Evolutionary conservation across 495 filamentous ascomycete species (phyloP).

Genomic region (Parathielavia appendiculata): DNA sequence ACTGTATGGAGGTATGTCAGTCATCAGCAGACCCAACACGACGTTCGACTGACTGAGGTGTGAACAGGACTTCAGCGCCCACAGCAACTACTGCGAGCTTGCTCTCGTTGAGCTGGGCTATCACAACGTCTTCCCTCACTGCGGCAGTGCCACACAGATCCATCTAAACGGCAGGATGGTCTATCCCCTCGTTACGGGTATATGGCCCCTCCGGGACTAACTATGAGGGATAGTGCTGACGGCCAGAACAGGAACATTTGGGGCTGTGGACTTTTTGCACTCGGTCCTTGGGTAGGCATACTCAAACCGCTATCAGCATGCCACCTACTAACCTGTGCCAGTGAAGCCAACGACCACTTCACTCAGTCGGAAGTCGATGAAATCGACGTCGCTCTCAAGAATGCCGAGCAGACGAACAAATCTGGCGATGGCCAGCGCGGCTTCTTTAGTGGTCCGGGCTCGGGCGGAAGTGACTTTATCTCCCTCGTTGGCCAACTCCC

Average conservation of each 20-base stretch:
- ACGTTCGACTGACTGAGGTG: background rate
- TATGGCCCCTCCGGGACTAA: constrained; percentile 4
- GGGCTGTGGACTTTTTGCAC: constrained; percentile 93
- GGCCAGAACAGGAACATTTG: constrained; percentile 56
- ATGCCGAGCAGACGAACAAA: constrained; percentile 40
- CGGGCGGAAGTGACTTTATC: constrained; percentile 53
- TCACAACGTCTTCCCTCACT: constrained; percentile 77
- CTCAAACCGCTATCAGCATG: background rate
- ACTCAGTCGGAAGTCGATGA: constrained; percentile 92
- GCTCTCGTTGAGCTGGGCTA: constrained; percentile 80
- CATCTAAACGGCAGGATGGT: constrained; percentile 66
- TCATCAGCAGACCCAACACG: background rate
- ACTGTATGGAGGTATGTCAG: constrained; percentile 65
- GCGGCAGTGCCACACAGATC: constrained; percentile 68
- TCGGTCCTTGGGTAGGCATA: constrained; percentile 67
- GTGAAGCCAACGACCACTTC: constrained; percentile 89
- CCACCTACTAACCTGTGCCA: constrained; percentile 5
- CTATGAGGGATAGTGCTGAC: background rate
- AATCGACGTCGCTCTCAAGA: constrained; percentile 68
- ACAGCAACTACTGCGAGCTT: constrained; percentile 92
- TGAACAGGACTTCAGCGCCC: constrained; percentile 76
- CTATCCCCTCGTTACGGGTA: constrained; percentile 84
- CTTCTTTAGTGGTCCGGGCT: constrained; percentile 32
- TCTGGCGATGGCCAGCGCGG: constrained; percentile 35
- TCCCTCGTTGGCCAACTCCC: constrained; percentile 72